Evolutionary conservation across 371 early-diverging fungal genomes (phyloP), one percentile per base, ranked within the genome.

Genomic region (Haplosporangium sp.): DNA sequence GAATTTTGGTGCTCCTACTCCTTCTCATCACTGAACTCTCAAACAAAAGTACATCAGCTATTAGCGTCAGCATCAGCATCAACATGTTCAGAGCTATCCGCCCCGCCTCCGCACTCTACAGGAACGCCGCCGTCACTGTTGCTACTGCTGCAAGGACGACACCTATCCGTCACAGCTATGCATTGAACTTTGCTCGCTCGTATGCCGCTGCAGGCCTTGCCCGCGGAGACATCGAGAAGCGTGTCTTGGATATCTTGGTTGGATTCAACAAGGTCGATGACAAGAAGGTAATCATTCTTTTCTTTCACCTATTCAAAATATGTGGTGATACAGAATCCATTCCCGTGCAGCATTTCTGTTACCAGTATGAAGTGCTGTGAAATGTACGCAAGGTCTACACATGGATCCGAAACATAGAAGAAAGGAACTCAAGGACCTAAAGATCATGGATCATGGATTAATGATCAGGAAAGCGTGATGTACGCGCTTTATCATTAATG

Each of bases 221-320:
- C 63, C 86, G 84, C 58, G 67, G 80, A 41, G 85, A 86, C 62
- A 86, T 97, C 71, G 92, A 96, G 86, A 84, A 86, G 81, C 88
- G 98, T 70, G 92, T 97, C 67, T 82, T 97, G 74, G 90, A 93
- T 53, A 87, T 98, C 54, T 82, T 98, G 73, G 88, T 86, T 74
- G 96, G 94, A 74, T 98, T 97, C 83, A 97, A 96, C 81, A 98
- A 98, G 89, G 93, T 98, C 76, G 93, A 96, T 69, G 80, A 85
- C 42, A 81, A 82, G 74, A 96, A 97, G 93, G 98, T 98, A 91
- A 83, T 29, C 62, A 40, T 20, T 23, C 4, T 29, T 29, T 29
- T 2, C 29, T 29, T 29, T 29, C 29, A 29, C 29, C 29, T 29
- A 29, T 29, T 29, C 29, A 29, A 4, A 29, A 29, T 29, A 29